These are phyloP conservation scores for Salix arbutifolia DNA, from an alignment of 345 rosid genomes.

Conservation along the genomic window DNA sequence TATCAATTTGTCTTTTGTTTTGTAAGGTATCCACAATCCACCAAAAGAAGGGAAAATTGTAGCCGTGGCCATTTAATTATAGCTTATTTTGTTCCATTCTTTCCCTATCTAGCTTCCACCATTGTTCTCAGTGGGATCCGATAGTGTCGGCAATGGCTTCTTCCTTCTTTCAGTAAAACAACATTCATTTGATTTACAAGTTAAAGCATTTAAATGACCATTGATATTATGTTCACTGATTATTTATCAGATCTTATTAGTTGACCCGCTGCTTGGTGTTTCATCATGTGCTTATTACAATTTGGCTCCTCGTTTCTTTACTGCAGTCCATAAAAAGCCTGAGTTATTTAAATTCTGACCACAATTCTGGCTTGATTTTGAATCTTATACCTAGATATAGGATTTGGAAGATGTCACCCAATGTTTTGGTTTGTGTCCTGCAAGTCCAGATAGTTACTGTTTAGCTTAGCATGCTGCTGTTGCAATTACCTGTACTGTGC, in stretches of 20 bases:
- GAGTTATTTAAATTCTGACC: background rate
- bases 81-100: background rate
- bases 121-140: slow-evolving; percentile 7
- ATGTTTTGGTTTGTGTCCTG: background rate
- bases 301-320: background rate
- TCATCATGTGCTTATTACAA: background rate
- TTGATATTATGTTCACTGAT: background rate
- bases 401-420: background rate
- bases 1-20: background rate
- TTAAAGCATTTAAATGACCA: no score
- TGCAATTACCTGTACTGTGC: background rate
- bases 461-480: background rate
- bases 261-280: background rate
- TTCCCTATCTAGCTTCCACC: slow-evolving; percentile 5
- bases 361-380: background rate
- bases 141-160: background rate
- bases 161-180: background rate
- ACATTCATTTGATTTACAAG: background rate
- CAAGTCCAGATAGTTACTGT: background rate
- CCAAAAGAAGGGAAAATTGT: background rate
- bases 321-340: background rate
- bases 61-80: background rate
- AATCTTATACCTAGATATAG: background rate
- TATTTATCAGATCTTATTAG: no score
- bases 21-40: background rate